These are phyloP conservation scores for Blastocystis sp. DNA, from an alignment of 352 stramenopile species.

Conservation along the genomic window DNA sequence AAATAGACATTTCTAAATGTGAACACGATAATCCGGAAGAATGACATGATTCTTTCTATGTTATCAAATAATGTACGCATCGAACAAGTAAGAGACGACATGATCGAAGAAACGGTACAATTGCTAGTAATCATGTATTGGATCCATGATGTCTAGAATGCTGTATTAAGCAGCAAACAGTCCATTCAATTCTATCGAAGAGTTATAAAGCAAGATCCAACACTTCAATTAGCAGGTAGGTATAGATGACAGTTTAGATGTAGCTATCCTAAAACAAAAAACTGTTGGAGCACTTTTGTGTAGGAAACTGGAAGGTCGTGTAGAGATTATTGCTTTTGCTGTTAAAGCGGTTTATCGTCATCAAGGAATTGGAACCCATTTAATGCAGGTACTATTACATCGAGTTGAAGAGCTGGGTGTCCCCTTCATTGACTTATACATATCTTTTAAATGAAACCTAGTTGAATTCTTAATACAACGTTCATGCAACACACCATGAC, in stretches of 20 bases:
- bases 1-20: too few relatives aligned
- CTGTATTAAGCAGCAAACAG: not conserved
- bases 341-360: slow-evolving; percentile 48
- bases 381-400: not conserved
- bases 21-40: too few relatives aligned
- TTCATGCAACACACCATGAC: slow-evolving; percentile 14
- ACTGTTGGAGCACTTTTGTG: not conserved
- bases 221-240: not conserved
- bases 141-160: not conserved
- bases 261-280: not conserved
- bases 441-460: not conserved
- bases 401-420: not conserved
- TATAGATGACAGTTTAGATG: not conserved
- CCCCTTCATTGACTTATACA: not conserved
- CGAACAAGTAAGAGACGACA: too few relatives aligned
- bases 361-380: not conserved
- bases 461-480: not conserved
- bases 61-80: too few relatives aligned
- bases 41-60: too few relatives aligned
- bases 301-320: not conserved
- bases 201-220: not conserved
- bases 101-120: not conserved
- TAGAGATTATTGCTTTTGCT: slow-evolving; percentile 20
- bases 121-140: not conserved
- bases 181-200: slow-evolving; percentile 9